phyloP scores from a whole-genome alignment of 768 basidiomycete genomes.

The Crassisporium funariophilum region DNA sequence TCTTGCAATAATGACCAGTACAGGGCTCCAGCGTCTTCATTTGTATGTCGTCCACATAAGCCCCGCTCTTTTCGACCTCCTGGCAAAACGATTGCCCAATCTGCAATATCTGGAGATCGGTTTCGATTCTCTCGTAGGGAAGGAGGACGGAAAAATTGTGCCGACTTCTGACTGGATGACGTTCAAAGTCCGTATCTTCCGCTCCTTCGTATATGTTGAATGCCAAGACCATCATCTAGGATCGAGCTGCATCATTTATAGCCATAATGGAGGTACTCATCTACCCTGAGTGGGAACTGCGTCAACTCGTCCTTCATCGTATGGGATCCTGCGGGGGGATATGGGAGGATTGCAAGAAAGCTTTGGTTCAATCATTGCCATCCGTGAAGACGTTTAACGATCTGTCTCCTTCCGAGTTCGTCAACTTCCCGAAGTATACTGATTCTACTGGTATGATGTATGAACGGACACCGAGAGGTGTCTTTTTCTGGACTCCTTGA shows the following conservation, averaged over 20 bases:
- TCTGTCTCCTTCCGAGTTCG: not conserved
- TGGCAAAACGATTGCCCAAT: not conserved
- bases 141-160: slow-evolving; percentile 1
- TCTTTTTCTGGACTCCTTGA: no score
- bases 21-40: not conserved
- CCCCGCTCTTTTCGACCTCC: slow-evolving; percentile 2
- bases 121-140: slow-evolving; percentile 1
- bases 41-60: slow-evolving; percentile 2
- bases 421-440: slow-evolving; percentile 2
- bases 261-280: not conserved
- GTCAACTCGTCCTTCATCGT: slow-evolving; percentile 1
- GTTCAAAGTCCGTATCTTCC: not conserved
- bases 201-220: not conserved
- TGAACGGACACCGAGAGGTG: no score
- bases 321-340: not conserved
- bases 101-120: not conserved
- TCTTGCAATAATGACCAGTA: not conserved
- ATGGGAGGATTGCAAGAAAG: slow-evolving; percentile 5
- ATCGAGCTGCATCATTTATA: not conserved
- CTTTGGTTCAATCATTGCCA: slow-evolving; percentile 3
- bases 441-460: not conserved
- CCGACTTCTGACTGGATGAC: not conserved
- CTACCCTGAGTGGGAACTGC: slow-evolving; percentile 5
- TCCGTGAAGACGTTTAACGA: slow-evolving; percentile 9
- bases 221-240: no score